Percentiles rank a stretch among this genome's conserved stretches.
Conservation (phyloP, 345 rosid genomes). For the Salix dunnii region DNA sequence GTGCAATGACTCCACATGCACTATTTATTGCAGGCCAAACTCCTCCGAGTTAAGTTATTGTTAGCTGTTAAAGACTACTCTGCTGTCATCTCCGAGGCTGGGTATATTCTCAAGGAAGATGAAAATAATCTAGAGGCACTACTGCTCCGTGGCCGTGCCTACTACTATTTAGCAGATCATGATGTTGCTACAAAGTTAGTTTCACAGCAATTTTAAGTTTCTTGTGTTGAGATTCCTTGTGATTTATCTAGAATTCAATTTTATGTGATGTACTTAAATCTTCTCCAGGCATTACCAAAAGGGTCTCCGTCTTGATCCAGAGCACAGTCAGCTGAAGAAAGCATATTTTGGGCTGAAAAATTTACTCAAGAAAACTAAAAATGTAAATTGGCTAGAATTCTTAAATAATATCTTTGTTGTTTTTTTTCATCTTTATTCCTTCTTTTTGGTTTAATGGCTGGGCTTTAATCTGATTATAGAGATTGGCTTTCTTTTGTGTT, state of each 20-base stretch:
- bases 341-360: constrained; percentile 94
- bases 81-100: constrained; percentile 73
- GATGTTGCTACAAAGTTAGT: constrained; percentile 88
- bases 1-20: constrained; percentile 5
- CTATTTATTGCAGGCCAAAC: constrained; percentile 60
- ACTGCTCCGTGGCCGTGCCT: constrained; percentile 95
- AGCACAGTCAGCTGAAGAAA: constrained; percentile 87
- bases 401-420: background rate
- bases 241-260: background rate
- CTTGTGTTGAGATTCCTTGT: background rate
- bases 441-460: background rate
- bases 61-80: constrained; percentile 76
- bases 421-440: constrained; percentile 4
- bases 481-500: background rate
- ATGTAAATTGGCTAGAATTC: constrained; percentile 46
- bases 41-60: constrained; percentile 70
- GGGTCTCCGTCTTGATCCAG: constrained; percentile 97
- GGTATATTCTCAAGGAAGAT: constrained; percentile 81
- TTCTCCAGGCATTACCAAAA: constrained; percentile 84
- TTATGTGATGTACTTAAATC: constrained; percentile 2
- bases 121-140: constrained; percentile 85
- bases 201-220: background rate
- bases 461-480: background rate
- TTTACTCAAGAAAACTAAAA: constrained; percentile 89
- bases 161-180: constrained; percentile 96